Evolutionary conservation across 1,139 yeast species (phyloP).

Genomic region (Sporopachydermia cereana): DNA sequence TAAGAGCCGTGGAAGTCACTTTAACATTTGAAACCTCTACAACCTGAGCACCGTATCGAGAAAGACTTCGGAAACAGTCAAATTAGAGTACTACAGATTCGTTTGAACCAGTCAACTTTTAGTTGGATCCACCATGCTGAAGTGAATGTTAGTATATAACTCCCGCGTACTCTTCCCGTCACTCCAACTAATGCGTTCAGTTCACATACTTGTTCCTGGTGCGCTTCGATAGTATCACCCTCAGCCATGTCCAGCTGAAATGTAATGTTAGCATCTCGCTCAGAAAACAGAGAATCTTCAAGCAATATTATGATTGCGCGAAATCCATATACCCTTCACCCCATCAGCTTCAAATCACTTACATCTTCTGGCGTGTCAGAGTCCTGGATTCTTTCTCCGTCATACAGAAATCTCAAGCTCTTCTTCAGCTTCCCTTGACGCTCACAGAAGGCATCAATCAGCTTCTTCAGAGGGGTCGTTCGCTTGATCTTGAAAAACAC

Average conservation of each 20-base stretch:
- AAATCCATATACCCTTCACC: too few relatives aligned
- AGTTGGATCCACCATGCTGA: too few relatives aligned
- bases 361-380: conserved; percentile 82
- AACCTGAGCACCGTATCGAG: too few relatives aligned
- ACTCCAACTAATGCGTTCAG: conserved; percentile 13
- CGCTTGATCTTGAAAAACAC: conserved; percentile 92
- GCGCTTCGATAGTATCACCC: conserved; percentile 96
- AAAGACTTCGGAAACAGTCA: too few relatives aligned
- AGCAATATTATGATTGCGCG: too few relatives aligned
- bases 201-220: conserved; percentile 84
- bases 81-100: too few relatives aligned
- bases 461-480: conserved; percentile 83
- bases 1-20: too few relatives aligned
- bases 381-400: conserved; percentile 82
- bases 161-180: too few relatives aligned
- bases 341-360: conserved; percentile 16
- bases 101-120: too few relatives aligned
- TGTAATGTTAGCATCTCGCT: neutral
- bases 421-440: conserved; percentile 87
- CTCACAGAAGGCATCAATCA: conserved; percentile 97
- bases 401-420: conserved; percentile 79
- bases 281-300: neutral
- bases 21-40: too few relatives aligned
- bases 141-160: too few relatives aligned
- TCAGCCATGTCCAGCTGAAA: conserved; percentile 70